Percentiles rank a stretch among this genome's conserved stretches.
Conservation (phyloP, 202 grass and related monocot species). For the Eragrostis tef region DNA sequence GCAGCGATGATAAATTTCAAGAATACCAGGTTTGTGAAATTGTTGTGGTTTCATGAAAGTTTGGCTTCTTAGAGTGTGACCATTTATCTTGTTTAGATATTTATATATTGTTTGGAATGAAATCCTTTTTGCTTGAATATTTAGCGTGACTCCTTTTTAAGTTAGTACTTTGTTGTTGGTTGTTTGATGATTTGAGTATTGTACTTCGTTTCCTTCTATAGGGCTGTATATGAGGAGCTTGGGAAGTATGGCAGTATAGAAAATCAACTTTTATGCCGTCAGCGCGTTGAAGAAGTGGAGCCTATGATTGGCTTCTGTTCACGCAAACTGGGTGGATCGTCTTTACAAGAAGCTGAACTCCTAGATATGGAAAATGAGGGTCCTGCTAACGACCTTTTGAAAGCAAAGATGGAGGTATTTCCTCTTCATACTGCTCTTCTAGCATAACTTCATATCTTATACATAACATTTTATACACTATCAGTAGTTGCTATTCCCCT, state of each 20-base stretch:
- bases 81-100: conserved; percentile 20
- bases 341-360: conserved; percentile 83
- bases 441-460: conserved; percentile 2
- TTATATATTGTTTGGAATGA: background rate
- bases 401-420: conserved; percentile 88
- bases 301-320: conserved; percentile 98
- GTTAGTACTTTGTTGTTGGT: background rate
- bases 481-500: background rate
- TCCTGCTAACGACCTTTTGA: conserved; percentile 86
- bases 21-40: conserved; percentile 74
- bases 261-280: conserved; percentile 92
- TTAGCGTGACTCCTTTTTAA: conserved; percentile 2
- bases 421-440: conserved; percentile 21
- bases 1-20: conserved; percentile 90
- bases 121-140: background rate
- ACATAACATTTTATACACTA: background rate
- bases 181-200: conserved; percentile 22
- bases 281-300: conserved; percentile 93
- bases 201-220: conserved; percentile 38
- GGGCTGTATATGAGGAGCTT: conserved; percentile 93
- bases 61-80: background rate
- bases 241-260: conserved; percentile 93
- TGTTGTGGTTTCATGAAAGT: background rate
- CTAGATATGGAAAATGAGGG: conserved; percentile 81
- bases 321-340: conserved; percentile 88